phyloP scores from a whole-genome alignment of 805 yeast species.

The Spathaspora passalidarum region DNA sequence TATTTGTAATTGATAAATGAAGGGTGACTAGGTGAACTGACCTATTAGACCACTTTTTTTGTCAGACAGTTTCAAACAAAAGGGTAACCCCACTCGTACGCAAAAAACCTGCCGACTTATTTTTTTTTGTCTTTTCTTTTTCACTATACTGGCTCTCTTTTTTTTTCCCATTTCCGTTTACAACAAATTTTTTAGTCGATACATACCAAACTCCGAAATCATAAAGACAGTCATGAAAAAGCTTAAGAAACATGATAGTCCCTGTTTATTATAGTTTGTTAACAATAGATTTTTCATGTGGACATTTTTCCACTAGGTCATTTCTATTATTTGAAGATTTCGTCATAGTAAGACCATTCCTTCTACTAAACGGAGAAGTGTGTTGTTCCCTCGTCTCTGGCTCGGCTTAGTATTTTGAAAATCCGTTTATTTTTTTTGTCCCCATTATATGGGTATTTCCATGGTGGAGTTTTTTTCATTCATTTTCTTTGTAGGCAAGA shows the following conservation, averaged over 20 bases:
- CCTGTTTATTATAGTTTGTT: not conserved
- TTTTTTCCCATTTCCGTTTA: not conserved
- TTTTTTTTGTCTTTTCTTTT: not conserved
- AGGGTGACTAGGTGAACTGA: not conserved
- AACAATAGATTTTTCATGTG: too few relatives aligned
- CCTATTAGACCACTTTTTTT: not conserved
- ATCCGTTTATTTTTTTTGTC: not conserved
- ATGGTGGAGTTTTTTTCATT: not conserved
- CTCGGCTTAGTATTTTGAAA: not conserved
- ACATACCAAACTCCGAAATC: not conserved
- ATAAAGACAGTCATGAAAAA: not conserved
- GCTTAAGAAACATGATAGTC: not conserved
- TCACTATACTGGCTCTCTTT: not conserved
- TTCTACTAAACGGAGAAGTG: too few relatives aligned
- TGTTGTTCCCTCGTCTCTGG: not conserved
- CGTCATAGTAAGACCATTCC: too few relatives aligned
- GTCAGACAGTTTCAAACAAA: not conserved
- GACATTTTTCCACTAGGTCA: too few relatives aligned
- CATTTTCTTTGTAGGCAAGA: too few relatives aligned
- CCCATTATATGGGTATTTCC: not conserved
- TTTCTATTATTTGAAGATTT: too few relatives aligned
- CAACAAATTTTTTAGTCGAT: not conserved
- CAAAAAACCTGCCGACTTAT: not conserved
- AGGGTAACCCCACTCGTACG: not conserved
- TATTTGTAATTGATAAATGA: not conserved